Evolutionary conservation across 108 stramenopile species (phyloP), one percentile per base, ranked within the genome.

Genomic region (Pseudonitzschia multistriata): DNA sequence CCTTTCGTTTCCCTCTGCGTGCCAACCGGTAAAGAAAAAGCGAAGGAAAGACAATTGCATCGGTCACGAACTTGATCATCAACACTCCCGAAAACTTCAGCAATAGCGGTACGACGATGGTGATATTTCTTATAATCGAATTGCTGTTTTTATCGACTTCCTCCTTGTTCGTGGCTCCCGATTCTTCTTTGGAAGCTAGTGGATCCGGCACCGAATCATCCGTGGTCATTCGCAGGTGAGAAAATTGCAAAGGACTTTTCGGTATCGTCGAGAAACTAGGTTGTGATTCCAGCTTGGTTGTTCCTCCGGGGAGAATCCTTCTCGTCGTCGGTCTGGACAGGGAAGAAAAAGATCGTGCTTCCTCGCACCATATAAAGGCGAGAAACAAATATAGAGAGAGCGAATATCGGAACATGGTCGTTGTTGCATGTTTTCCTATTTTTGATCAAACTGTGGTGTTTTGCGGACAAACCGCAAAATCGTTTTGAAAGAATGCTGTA

Each of bases 1-100:
- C 13, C 68, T 77, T 78, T 62, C 78, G 72, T 54, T 83, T 86
- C 36, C 65, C 69, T 40, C 68, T 35, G 15, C 79, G 72, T 10
- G 54, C 78, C 67, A 84, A 33, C 64, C 88, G 74, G 67, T 81
- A 89, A 6, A 79, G 64, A 66, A 72, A 82, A 22, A 89, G 66
- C 5, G 77, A 36, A 33, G 88, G 88, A 73, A 67, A 89, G 0
- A 89, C 85, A 0, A 89, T 78, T 14, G 81, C 39, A 68, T 87
- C 88, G 10, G 88, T 86, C 27, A 83, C 70, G 57, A 89, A 89
- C 66, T 89, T 89, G 4, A 89, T 76, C 39, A 80, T 34, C 31
- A 89, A 73, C 0, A 89, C 88, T 21, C 83, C 73, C n/a, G 78
- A 42, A 53, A 89, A 86, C 63, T 89, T 89, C 71, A 65, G 63